These are phyloP conservation scores for Suillus clintonianus DNA, from an alignment of 768 basidiomycete genomes.

Conservation along the genomic window DNA sequence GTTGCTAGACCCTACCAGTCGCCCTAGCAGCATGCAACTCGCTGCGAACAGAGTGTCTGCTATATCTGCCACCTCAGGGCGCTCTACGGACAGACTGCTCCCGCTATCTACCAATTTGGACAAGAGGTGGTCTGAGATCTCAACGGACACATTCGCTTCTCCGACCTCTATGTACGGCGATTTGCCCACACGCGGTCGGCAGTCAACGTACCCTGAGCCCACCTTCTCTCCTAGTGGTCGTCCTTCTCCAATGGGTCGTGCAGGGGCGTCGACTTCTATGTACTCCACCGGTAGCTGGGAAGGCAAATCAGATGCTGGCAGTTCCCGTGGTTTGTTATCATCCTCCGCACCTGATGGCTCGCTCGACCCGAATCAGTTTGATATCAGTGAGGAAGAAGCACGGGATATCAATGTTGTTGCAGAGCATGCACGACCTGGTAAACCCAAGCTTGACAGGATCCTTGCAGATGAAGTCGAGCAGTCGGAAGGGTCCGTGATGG, in stretches of 20 bases:
- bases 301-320: conserved; percentile 7
- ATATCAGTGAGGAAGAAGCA: conserved; percentile 59
- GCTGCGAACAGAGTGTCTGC: neutral
- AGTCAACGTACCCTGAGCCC: conserved; percentile 2
- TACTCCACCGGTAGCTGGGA: conserved; percentile 7
- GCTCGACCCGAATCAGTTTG: conserved; percentile 30
- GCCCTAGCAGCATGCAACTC: neutral
- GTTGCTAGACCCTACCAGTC: neutral
- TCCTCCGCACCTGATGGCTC: conserved; percentile 1
- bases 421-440: conserved; percentile 65
- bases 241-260: neutral
- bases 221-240: conserved; percentile 8
- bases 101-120: conserved; percentile 22
- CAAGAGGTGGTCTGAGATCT: conserved; percentile 9
- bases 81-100: conserved; percentile 23
- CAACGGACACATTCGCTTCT: conserved; percentile 16
- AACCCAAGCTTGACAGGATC: conserved; percentile 63
- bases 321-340: neutral
- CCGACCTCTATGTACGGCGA: conserved; percentile 12
- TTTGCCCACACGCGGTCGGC: neutral
- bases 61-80: conserved; percentile 8
- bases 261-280: neutral
- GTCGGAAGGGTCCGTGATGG: conserved; percentile 57
- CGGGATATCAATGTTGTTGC: conserved; percentile 58
- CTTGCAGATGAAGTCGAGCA: conserved; percentile 63